phyloP scores from a whole-genome alignment of 371 early-diverging fungal species.

The Mucor circinelloides region DNA sequence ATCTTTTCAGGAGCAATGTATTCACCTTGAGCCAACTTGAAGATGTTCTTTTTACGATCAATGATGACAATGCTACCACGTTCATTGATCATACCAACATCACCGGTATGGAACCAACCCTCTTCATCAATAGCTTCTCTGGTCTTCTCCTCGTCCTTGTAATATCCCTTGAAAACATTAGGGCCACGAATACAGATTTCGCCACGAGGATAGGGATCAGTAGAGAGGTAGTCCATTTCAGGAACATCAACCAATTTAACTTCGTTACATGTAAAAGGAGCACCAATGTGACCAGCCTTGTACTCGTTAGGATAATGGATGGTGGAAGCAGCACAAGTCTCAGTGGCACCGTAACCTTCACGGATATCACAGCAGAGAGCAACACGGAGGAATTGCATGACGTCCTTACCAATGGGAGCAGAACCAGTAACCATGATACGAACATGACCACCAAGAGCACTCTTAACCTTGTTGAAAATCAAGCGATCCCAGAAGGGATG shows the following conservation, averaged over 20 bases:
- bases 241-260: constrained; percentile 90
- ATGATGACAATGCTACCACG: constrained; percentile 76
- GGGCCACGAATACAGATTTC: constrained; percentile 92
- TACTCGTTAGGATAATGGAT: constrained; percentile 53
- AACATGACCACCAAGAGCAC: constrained; percentile 90
- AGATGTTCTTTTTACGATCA: constrained; percentile 97
- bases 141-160: constrained; percentile 85
- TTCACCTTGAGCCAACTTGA: constrained; percentile 94
- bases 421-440: constrained; percentile 79
- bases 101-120: constrained; percentile 93
- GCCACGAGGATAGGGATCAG: constrained; percentile 86
- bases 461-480: constrained; percentile 83
- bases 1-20: constrained; percentile 98
- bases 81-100: constrained; percentile 82
- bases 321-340: constrained; percentile 69
- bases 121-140: constrained; percentile 78
- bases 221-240: constrained; percentile 83
- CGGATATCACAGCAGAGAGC: constrained; percentile 67
- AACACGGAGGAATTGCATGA: constrained; percentile 88
- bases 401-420: constrained; percentile 90
- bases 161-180: constrained; percentile 79
- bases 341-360: constrained; percentile 94
- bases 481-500: constrained; percentile 89
- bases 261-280: constrained; percentile 63
- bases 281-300: constrained; percentile 77